These are phyloP conservation scores for Suillus sp. DNA, from an alignment of 768 basidiomycete species.

Conservation along the genomic window DNA sequence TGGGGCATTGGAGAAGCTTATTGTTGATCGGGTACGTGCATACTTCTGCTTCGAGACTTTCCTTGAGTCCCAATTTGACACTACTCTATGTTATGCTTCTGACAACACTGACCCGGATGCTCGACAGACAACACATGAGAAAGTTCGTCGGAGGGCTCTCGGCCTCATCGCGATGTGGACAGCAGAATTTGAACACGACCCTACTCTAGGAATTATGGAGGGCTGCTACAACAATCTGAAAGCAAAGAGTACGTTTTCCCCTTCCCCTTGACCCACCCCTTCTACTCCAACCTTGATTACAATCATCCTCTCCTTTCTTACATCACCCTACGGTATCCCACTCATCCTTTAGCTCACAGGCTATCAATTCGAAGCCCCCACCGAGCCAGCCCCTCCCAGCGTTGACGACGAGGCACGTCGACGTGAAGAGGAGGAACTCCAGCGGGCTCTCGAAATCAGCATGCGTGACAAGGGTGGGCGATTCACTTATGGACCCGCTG, in stretches of 20 bases:
- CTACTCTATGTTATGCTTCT: background rate
- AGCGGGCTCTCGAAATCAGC: conserved; percentile 90
- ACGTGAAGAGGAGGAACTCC: conserved; percentile 92
- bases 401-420: conserved; percentile 81
- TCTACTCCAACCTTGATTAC: background rate
- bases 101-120: conserved; percentile 18
- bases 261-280: background rate
- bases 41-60: background rate
- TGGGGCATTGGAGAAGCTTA: conserved; percentile 79
- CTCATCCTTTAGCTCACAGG: conserved; percentile 42
- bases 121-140: conserved; percentile 82
- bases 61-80: background rate
- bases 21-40: conserved; percentile 78
- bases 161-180: conserved; percentile 81
- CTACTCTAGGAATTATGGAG: conserved; percentile 85
- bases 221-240: conserved; percentile 84
- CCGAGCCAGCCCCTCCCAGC: conserved; percentile 65
- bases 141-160: conserved; percentile 79
- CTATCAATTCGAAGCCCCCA: conserved; percentile 66
- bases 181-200: conserved; percentile 77
- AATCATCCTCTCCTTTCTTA: conserved; percentile 5
- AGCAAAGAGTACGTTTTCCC: conserved; percentile 64
- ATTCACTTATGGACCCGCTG: conserved; percentile 47
- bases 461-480: conserved; percentile 90
- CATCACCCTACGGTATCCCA: background rate